Evolutionary conservation across 305 asterid species (phyloP), one percentile per base, ranked within the genome.

Genomic region (Lippia alba): DNA sequence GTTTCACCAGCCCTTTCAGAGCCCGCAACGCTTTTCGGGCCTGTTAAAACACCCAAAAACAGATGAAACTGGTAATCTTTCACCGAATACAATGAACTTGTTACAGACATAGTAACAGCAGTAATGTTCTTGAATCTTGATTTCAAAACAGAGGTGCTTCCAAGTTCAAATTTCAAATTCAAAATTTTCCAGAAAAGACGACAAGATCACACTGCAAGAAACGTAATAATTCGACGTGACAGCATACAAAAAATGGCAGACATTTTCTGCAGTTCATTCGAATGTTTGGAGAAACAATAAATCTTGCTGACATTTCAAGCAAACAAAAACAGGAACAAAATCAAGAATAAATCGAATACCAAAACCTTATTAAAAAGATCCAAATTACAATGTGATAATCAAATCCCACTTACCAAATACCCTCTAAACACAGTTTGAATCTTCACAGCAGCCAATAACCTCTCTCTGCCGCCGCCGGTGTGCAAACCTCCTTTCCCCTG

Each of bases 1-100:
- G 71, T 79, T 94, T 94, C 81, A 94, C 99, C 70, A 91, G 76
- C 61, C 97, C 99, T 73, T 80, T 89, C 1, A 94, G 72, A 18
- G 99, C 99, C 66, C 96, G 77, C 6, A 84, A 85, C 8, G 97
- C 97, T 84, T 94, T 94, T 67, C 96, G 87, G 65, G 99, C 97
- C 99, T 94, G 85, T 24, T 24, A 32, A 24, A 39, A 68, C 8
- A 30, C 55, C 33, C 71, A 4, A 63, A 68, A 40, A 53, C 48
- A 72, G 48, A 75, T 69, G 73, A 62, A 53, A 34, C 48, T 48
- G 50, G 56, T n/a, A 45, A 30, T 7, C 39, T 58, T 72, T 64
- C 18, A 10, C 61, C 12, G 34, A 18, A 41, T 54, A 63, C 5
- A 3, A 57, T 4, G 3, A 40, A 8, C 24, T 30, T n/a, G 12